These are phyloP conservation scores for Fraxinus floribunda DNA, from an alignment of 305 asterid species.

Conservation along the genomic window DNA sequence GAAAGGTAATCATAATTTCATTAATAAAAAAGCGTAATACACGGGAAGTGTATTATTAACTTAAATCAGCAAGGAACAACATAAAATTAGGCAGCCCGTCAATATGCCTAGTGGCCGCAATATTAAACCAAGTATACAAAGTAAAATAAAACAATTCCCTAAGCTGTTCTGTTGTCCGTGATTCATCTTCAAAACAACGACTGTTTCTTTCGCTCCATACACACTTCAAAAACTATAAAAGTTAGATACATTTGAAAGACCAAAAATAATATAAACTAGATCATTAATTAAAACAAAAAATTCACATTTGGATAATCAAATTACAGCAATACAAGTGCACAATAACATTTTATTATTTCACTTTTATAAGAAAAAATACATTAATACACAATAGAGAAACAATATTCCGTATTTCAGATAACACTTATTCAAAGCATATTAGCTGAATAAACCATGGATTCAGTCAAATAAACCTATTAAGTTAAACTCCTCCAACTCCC, in stretches of 20 bases:
- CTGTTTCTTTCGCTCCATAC: no score
- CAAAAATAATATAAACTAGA: neutral
- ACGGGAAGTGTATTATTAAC: no score
- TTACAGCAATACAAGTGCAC: neutral
- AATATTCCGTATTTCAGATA: neutral
- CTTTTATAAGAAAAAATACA: neutral
- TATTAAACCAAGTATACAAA: no score
- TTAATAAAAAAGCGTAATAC: no score
- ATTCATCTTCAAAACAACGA: no score
- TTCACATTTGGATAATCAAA: neutral
- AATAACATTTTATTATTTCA: neutral
- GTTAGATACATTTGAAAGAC: neutral
- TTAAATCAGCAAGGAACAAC: no score
- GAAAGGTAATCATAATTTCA: no score
- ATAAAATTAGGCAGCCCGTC: no score
- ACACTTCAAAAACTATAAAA: no score
- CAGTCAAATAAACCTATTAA: neutral
- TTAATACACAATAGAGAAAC: neutral
- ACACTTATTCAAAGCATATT: neutral
- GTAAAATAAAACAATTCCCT: no score
- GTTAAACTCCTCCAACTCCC: neutral
- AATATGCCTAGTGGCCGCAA: no score
- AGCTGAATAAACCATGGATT: neutral
- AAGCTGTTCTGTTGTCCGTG: no score
- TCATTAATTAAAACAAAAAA: neutral